Percentiles rank a stretch among this genome's conserved stretches.
These are phyloP conservation scores for Neurospora pannonica DNA, from an alignment of 495 filamentous ascomycete species.

Conservation along the genomic window DNA sequence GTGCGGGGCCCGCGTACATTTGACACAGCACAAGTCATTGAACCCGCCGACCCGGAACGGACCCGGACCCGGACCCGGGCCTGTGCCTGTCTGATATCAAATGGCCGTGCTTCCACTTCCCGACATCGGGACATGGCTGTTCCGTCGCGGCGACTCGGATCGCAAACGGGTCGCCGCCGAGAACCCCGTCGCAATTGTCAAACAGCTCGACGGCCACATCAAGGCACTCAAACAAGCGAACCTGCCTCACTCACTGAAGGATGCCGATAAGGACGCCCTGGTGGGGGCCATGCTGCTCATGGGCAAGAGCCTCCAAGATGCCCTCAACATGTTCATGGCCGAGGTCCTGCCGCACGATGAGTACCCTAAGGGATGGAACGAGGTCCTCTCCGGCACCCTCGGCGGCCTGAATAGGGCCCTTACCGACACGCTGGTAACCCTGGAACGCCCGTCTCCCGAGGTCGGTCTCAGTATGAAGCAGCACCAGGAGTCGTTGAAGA, in stretches of 20 bases:
- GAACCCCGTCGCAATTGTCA: slow-evolving; percentile 15
- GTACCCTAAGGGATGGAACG: slow-evolving; percentile 17
- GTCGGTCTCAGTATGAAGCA: not conserved
- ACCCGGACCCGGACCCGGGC: not conserved
- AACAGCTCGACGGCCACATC: slow-evolving; percentile 15
- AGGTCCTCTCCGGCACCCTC: slow-evolving; percentile 21
- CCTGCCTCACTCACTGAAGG: slow-evolving; percentile 8
- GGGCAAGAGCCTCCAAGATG: slow-evolving; percentile 18
- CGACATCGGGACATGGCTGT: slow-evolving; percentile 17
- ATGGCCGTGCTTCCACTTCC: slow-evolving; percentile 14
- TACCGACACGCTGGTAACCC: slow-evolving; percentile 4
- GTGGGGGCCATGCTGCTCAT: slow-evolving; percentile 21
- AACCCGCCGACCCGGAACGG: not conserved
- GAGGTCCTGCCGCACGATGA: slow-evolving; percentile 21
- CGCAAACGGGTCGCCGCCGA: slow-evolving; percentile 1
- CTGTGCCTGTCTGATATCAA: not conserved
- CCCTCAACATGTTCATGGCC: slow-evolving; percentile 15
- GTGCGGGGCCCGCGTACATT: not conserved
- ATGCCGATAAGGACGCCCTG: slow-evolving; percentile 19
- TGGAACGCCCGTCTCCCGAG: not conserved
- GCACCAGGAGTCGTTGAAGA: not conserved
- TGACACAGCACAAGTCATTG: not conserved
- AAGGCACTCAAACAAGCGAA: slow-evolving; percentile 11
- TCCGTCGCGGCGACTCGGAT: slow-evolving; percentile 16
- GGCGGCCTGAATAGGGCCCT: slow-evolving; percentile 15